Base-by-base conservation (phyloP, 208 protist genomes). In the Crithidia expoeki region DNA sequence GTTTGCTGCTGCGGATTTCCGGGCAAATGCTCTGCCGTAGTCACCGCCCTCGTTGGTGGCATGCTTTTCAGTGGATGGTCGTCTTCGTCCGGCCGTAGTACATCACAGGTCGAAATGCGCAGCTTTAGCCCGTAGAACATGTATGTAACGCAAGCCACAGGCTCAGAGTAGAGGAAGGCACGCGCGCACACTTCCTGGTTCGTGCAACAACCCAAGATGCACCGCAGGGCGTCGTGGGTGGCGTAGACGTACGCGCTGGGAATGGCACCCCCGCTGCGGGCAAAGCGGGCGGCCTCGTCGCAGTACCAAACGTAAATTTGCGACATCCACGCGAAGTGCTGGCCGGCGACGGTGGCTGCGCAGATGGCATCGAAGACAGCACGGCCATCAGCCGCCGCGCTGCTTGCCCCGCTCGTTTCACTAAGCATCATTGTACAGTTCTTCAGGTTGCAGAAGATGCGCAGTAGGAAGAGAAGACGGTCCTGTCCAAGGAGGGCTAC, bases 71-170 rank as follows among this genome's bases (percentile, higher is more conserved):
- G 11, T 17, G 51, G 7, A 47, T 72, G 76, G 40, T 83, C 80
- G 30, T 76, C 62, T 59, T 86, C 80, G 46, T 74, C 38, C 28
- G 89, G 83, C 17, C 85, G 79, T 44, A 89, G 81, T 21, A 85
- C 72, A 14, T 74, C 68, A 2, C 73, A 74, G 9, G 19, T 49
- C 4, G 77, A 76, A 34, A 94, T 84, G 40, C 90, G 90, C 65
- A 93, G 58, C 66, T 85, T 84, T 19, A 96, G 47, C 9, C 90
- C 88, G 67, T 90, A 82, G 42, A 96, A 82, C 81, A 96, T 74
- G 66, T 82, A 72, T 16, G 73, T 86, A 52, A 88, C 85, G 38
- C 77, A 84, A 32, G 90, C 78, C 25, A 80, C 79, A 11, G 90
- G 88, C 75, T 96, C 88, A 0, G 85, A 84, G 57, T 84, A 85